Evolutionary conservation across 2,329 filamentous ascomycete genomes (phyloP).

Genomic region (Aphanoascus verrucosus): DNA sequence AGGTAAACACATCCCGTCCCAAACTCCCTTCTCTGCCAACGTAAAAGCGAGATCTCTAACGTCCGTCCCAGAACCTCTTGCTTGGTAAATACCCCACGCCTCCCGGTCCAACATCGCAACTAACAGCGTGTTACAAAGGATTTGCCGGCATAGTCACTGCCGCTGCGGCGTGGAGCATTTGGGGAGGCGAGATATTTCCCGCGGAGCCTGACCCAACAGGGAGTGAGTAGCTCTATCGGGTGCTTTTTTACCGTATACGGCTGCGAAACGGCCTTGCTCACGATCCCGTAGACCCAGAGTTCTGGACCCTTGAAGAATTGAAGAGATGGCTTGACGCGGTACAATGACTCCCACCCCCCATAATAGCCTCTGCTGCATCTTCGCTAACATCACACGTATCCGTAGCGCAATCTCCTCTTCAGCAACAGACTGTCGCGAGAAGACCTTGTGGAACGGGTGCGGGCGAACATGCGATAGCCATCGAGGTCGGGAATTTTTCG

Average conservation of each 20-base stretch:
- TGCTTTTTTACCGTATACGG: neutral
- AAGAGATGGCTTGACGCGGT: conserved; percentile 71
- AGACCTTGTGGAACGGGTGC: conserved; percentile 57
- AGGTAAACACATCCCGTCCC: conserved; percentile 36
- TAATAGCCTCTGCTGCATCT: neutral
- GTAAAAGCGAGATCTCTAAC: neutral
- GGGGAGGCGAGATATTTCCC: conserved; percentile 77
- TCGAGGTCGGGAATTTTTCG: neutral
- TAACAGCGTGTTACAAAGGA: conserved; percentile 37
- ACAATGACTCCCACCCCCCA: conserved; percentile 20
- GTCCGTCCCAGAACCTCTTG: conserved; percentile 51
- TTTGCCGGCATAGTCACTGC: conserved; percentile 75
- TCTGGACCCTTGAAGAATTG: conserved; percentile 73
- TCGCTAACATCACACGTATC: conserved; percentile 1
- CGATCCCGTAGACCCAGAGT: conserved; percentile 44
- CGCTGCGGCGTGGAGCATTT: conserved; percentile 73
- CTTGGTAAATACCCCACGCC: conserved; percentile 45
- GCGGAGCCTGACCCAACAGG: conserved; percentile 64
- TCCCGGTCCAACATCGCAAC: neutral
- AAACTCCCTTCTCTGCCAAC: neutral
- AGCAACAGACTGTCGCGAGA: conserved; percentile 49
- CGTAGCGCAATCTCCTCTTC: conserved; percentile 54
- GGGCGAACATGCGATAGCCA: conserved; percentile 51
- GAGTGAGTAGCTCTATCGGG: conserved; percentile 40
- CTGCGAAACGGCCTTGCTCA: neutral